These are phyloP conservation scores for Pluteus cervinus DNA, from an alignment of 768 basidiomycete genomes.

Conservation along the genomic window DNA sequence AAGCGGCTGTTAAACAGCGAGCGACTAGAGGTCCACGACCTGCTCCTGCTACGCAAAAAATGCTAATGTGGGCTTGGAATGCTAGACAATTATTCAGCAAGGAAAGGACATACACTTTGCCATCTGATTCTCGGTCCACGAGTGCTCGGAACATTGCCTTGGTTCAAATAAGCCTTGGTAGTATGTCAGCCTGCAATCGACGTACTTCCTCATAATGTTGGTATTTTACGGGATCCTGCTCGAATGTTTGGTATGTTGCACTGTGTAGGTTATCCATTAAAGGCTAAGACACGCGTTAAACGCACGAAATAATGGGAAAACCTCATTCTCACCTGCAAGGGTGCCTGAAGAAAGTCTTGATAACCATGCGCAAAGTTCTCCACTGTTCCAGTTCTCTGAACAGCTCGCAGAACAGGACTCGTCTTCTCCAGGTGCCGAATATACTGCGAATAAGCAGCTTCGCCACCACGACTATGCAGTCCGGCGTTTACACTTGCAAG, in stretches of 20 bases:
- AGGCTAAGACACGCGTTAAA: constrained; percentile 44
- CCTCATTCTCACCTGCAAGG: constrained; percentile 62
- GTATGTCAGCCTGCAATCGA: too few species aligned
- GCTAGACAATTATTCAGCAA: constrained; percentile 7
- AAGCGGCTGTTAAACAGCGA: constrained; percentile 72
- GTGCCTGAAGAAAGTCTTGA: constrained; percentile 93
- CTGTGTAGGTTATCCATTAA: constrained; percentile 97
- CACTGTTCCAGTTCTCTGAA: constrained; percentile 64
- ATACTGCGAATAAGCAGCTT: constrained; percentile 87
- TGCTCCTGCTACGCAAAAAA: constrained; percentile 90
- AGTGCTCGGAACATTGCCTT: constrained; percentile 82
- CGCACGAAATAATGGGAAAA: constrained; percentile 7
- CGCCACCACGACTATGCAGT: constrained; percentile 76
- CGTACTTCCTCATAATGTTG: constrained; percentile 86
- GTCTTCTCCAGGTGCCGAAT: constrained; percentile 77
- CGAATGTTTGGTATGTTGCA: constrained; percentile 95
- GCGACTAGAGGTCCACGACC: constrained; percentile 92
- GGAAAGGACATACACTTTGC: constrained; percentile 50
- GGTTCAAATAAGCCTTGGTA: constrained; percentile 6
- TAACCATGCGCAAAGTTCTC: constrained; percentile 91
- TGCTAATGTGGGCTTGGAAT: constrained; percentile 34
- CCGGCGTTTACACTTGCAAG: constrained; percentile 61
- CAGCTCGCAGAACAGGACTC: constrained; percentile 59
- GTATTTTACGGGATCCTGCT: constrained; percentile 97
- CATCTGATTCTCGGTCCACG: constrained; percentile 48